Conservation (phyloP, 352 stramenopile species). For the Globisporangium emineosum region DNA sequence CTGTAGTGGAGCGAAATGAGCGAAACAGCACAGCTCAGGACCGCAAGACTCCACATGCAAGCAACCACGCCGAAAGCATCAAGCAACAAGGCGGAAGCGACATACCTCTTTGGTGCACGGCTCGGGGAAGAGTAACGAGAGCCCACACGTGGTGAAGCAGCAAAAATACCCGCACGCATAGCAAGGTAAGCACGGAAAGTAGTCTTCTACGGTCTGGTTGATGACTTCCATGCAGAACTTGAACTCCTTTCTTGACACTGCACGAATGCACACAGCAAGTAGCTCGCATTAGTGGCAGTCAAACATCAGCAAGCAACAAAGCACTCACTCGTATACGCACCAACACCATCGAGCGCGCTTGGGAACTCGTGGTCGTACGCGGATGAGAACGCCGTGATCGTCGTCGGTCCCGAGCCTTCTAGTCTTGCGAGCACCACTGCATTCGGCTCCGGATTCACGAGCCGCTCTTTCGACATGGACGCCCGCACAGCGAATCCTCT, state of each 20-base stretch:
- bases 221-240: constrained; percentile 72
- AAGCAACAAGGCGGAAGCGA: not conserved
- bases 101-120: constrained; percentile 66
- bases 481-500: constrained; percentile 12
- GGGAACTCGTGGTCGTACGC: constrained; percentile 59
- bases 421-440: constrained; percentile 59
- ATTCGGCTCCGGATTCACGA: constrained; percentile 45
- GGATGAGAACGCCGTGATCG: constrained; percentile 51
- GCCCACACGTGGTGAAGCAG: constrained; percentile 54
- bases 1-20: constrained; percentile 22
- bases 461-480: constrained; percentile 55
- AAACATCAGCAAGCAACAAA: not conserved
- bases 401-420: constrained; percentile 39
- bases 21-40: not conserved
- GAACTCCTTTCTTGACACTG: constrained; percentile 74
- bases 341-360: constrained; percentile 57
- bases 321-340: constrained; percentile 18
- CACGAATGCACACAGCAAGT: not conserved
- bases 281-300: not conserved
- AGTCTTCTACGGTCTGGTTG: constrained; percentile 74
- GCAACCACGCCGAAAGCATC: not conserved
- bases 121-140: constrained; percentile 59
- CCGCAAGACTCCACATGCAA: not conserved
- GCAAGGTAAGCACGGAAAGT: constrained; percentile 69
- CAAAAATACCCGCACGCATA: constrained; percentile 67